Conservation (phyloP, 129 eudicot genomes). For the Rutidosis leptorrhynchoides region DNA sequence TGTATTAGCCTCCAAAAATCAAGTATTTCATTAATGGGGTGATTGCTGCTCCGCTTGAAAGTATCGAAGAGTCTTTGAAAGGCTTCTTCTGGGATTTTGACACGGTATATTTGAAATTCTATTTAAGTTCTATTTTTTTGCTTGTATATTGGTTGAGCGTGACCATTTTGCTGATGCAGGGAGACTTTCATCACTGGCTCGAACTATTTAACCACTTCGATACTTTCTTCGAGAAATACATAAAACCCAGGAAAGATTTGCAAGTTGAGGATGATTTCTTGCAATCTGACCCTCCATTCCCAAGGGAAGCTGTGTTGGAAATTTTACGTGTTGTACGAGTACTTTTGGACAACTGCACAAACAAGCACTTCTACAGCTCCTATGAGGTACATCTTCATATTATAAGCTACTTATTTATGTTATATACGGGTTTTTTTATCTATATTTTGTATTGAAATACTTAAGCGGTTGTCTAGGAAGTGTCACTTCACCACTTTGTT, state of each 20-base stretch:
- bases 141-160: conserved; percentile 20
- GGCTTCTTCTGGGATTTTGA: conserved; percentile 91
- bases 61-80: conserved; percentile 68
- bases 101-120: conserved; percentile 48
- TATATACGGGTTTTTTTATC: too few species aligned
- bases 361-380: too few species aligned
- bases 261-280: too few species aligned
- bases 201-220: too few species aligned
- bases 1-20: conserved; percentile 81
- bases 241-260: too few species aligned
- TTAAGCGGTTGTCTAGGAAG: too few species aligned
- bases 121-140: conserved; percentile 7
- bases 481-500: too few species aligned
- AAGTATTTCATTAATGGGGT: conserved; percentile 67
- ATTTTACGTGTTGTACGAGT: conserved; percentile 82
- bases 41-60: too few species aligned
- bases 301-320: conserved; percentile 84
- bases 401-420: too few species aligned
- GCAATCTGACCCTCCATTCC: conserved; percentile 84
- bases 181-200: conserved; percentile 95
- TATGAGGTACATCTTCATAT: too few species aligned
- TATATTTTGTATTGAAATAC: too few species aligned
- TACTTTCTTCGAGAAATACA: too few species aligned
- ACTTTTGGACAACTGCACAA: conserved; percentile 87
- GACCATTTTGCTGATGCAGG: conserved; percentile 50